Percentiles rank a stretch among this genome's conserved stretches.
Conservation (phyloP, 2,329 filamentous ascomycete species). For the Arthrobotrys sinensis region DNA sequence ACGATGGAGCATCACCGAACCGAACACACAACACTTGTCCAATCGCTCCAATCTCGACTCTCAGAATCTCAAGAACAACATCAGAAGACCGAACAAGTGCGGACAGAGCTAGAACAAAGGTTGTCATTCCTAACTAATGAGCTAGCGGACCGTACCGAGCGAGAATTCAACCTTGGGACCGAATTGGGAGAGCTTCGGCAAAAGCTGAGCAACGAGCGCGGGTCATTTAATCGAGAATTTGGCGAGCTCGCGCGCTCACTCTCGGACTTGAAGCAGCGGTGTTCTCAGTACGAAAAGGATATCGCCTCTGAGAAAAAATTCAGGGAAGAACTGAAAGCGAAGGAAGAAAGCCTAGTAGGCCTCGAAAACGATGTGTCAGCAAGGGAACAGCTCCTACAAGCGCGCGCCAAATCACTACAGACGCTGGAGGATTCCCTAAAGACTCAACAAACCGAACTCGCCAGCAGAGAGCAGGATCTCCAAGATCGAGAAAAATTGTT, state of each 20-base stretch:
- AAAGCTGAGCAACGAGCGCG: conserved; percentile 51
- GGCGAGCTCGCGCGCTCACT: conserved; percentile 42
- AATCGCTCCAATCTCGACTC: conserved; percentile 48
- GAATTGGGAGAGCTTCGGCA: conserved; percentile 50
- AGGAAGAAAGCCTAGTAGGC: conserved; percentile 12
- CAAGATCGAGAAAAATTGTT: conserved; percentile 32
- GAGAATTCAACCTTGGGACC: conserved; percentile 53
- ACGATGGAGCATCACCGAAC: conserved; percentile 44
- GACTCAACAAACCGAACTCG: conserved; percentile 10
- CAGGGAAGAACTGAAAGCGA: conserved; percentile 34
- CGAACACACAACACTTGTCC: conserved; percentile 49
- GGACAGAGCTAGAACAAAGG: conserved; percentile 48
- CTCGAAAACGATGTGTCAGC: conserved; percentile 32
- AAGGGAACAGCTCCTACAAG: conserved; percentile 35
- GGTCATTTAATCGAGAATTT: conserved; percentile 51
- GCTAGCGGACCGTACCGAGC: conserved; percentile 54
- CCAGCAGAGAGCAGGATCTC: conserved; percentile 25
- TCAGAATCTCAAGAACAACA: conserved; percentile 39
- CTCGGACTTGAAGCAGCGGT: conserved; percentile 44
- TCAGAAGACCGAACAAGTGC: conserved; percentile 32
- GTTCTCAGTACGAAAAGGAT: conserved; percentile 40
- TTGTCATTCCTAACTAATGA: conserved; percentile 46
- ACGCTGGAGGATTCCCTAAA: conserved; percentile 37
- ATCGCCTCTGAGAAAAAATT: conserved; percentile 28
- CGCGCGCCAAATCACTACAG: conserved; percentile 28